Conservation (phyloP, 805 yeast genomes). For the Nakazawaea laoshanensis region DNA sequence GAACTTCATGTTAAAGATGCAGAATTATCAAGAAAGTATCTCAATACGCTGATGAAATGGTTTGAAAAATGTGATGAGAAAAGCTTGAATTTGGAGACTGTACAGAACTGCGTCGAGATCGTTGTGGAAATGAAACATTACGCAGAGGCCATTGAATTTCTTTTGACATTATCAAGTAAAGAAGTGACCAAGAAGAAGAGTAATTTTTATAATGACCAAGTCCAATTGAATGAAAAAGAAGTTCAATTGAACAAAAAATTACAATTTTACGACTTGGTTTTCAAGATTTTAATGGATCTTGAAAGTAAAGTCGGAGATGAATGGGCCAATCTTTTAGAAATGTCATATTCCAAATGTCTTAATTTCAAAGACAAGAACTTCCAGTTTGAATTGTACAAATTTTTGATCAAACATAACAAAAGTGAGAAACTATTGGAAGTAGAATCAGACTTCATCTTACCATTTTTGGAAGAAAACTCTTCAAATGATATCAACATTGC, state of each 20-base stretch:
- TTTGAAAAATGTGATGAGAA: conserved; percentile 69
- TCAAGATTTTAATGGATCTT: conserved; percentile 63
- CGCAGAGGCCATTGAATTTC: conserved; percentile 80
- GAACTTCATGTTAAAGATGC: conserved; percentile 63
- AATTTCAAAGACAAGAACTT: conserved; percentile 73
- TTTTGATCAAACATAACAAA: conserved; percentile 76
- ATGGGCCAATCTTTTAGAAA: conserved; percentile 49
- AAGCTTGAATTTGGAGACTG: conserved; percentile 66
- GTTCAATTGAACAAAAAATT: conserved; percentile 42
- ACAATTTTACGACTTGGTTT: conserved; percentile 63
- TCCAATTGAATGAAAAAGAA: conserved; percentile 26
- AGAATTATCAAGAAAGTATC: conserved; percentile 56
- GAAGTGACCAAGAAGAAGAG: conserved; percentile 48
- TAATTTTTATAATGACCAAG: conserved; percentile 44
- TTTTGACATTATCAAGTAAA: conserved; percentile 66
- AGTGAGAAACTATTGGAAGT: conserved; percentile 72
- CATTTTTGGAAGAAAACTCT: conserved; percentile 66
- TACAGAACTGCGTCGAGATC: conserved; percentile 71
- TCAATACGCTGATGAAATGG: conserved; percentile 66
- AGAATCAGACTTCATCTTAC: conserved; percentile 72
- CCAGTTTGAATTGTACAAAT: conserved; percentile 87
- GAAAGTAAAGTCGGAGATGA: conserved; percentile 34
- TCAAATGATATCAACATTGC: conserved; percentile 62
- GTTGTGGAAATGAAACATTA: conserved; percentile 72
- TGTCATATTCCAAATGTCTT: conserved; percentile 68